A percentile compares a stretch with the other conserved stretches of the same genome.
These are phyloP conservation scores for Malbranchea zuffiana DNA, from an alignment of 2,329 filamentous ascomycete species.

Conservation along the genomic window DNA sequence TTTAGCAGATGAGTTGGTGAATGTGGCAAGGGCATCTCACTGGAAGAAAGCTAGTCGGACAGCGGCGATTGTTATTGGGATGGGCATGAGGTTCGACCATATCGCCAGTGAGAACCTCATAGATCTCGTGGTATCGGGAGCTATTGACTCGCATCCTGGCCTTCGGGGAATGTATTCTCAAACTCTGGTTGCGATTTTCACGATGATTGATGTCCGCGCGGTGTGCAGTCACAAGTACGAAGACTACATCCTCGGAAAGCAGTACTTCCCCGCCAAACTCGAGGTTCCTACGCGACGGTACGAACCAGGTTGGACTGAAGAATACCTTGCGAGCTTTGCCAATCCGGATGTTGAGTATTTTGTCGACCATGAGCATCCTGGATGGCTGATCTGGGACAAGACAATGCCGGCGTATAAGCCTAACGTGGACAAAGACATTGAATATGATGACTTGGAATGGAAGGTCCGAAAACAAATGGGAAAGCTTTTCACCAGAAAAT, in stretches of 20 bases:
- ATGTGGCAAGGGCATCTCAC: conserved; percentile 66
- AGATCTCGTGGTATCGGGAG: conserved; percentile 67
- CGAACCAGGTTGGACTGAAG: conserved; percentile 65
- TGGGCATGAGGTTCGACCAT: conserved; percentile 83
- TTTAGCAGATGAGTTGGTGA: conserved; percentile 70
- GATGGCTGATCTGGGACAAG: conserved; percentile 94
- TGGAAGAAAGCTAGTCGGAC: conserved; percentile 94
- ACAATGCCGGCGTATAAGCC: conserved; percentile 69
- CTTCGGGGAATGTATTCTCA: conserved; percentile 71
- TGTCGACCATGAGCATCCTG: conserved; percentile 81
- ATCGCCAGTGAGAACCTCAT: conserved; percentile 74
- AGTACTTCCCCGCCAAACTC: conserved; percentile 66
- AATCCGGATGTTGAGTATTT: conserved; percentile 73
- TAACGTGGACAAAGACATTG: conserved; percentile 53
- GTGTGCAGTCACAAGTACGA: conserved; percentile 77
- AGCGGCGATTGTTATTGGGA: conserved; percentile 78
- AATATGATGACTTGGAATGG: conserved; percentile 73
- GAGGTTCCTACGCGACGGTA: conserved; percentile 61
- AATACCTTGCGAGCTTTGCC: conserved; percentile 67
- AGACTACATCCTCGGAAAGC: conserved; percentile 72
- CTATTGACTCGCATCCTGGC: conserved; percentile 82
- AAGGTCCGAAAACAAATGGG: conserved; percentile 69
- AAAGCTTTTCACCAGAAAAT: conserved; percentile 64
- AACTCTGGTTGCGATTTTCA: conserved; percentile 68
- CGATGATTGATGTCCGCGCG: conserved; percentile 76